Conservation (phyloP, 2,329 filamentous ascomycete species). For the Fusarium setosum region DNA sequence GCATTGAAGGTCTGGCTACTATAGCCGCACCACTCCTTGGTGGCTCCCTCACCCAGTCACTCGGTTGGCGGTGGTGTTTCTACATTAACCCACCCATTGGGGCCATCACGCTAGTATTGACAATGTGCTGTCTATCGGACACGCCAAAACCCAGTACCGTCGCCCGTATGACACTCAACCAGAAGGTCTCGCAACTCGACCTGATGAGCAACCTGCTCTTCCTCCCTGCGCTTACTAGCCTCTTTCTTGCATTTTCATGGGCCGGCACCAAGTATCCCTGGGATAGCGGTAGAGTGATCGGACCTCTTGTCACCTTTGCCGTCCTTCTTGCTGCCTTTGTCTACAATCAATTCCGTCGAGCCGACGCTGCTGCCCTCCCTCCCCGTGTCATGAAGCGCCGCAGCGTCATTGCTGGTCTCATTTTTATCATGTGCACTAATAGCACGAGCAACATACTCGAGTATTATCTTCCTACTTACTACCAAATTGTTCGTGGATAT, state of each 20-base stretch:
- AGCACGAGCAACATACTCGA: conserved; percentile 43
- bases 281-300: conserved; percentile 47
- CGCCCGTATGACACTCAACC: fast-evolving
- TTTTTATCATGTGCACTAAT: conserved; percentile 51
- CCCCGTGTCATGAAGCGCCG: conserved; percentile 54
- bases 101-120: conserved; percentile 2
- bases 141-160: background rate
- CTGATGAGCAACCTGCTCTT: conserved; percentile 39
- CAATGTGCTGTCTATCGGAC: conserved; percentile 3
- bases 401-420: conserved; percentile 46
- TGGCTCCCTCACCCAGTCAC: conserved; percentile 40
- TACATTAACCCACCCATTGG: conserved; percentile 47
- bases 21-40: conserved; percentile 41
- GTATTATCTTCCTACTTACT: conserved; percentile 55
- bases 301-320: background rate
- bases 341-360: background rate
- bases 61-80: conserved; percentile 51
- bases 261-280: conserved; percentile 49
- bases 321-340: background rate
- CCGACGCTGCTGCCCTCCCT: conserved; percentile 52
- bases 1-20: conserved; percentile 27
- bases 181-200: conserved; percentile 26
- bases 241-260: conserved; percentile 61
- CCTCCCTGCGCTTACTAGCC: conserved; percentile 52
- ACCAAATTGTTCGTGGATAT: conserved; percentile 53